Evolutionary conservation across 129 eudicot genomes (phyloP).

Genomic region (Logfia minima): DNA sequence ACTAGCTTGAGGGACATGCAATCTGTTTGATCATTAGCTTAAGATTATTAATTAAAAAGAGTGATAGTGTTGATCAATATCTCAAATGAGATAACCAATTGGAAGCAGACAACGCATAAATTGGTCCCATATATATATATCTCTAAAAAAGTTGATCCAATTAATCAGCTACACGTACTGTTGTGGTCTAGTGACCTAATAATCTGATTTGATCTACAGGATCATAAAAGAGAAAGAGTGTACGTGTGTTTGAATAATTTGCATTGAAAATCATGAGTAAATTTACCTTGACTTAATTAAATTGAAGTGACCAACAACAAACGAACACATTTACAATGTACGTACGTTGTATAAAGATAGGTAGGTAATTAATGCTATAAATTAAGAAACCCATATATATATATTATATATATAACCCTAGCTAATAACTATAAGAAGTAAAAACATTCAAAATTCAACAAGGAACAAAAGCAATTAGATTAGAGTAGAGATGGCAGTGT

Average conservation of each 20-base stretch:
- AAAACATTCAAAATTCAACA: neutral
- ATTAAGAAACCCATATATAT: neutral
- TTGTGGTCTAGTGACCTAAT: constrained; percentile 23
- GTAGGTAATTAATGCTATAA: neutral
- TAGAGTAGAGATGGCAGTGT: neutral
- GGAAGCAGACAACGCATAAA: neutral
- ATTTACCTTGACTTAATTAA: constrained; percentile 4
- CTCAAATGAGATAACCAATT: neutral
- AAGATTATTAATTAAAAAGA: too few relatives aligned
- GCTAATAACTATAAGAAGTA: too few relatives aligned
- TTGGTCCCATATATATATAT: neutral
- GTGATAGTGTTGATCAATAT: too few relatives aligned
- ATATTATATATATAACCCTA: constrained; percentile 5
- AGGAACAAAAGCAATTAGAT: constrained; percentile 1
- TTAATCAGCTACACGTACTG: neutral
- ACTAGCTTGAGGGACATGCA: too few relatives aligned
- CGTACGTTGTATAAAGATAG: neutral
- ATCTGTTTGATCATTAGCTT: too few relatives aligned
- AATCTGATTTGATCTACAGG: neutral
- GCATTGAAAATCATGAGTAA: neutral
- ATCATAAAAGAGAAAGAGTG: too few relatives aligned
- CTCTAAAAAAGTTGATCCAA: neutral
- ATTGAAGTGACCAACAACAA: constrained; percentile 1
- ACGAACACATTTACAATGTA: constrained; percentile 10
- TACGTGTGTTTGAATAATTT: neutral